These are phyloP conservation scores for Cryphonectria nitschkei DNA, from an alignment of 2,329 filamentous ascomycete genomes.

Conservation along the genomic window DNA sequence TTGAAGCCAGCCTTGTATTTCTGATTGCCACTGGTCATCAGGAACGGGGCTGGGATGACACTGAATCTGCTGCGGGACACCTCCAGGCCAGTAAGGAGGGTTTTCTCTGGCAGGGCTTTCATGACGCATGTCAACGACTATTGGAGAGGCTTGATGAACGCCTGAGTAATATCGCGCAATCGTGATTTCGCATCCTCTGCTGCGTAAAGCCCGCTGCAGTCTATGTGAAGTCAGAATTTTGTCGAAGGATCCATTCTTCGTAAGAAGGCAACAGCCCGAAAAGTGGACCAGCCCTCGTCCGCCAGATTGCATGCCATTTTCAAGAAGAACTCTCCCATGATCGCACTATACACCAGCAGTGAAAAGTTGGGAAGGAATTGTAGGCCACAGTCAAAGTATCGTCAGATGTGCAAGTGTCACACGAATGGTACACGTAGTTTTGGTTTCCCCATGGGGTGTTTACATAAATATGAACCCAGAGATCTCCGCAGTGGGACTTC, in stretches of 20 bases:
- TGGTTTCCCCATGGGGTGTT: neutral
- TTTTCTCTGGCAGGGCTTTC: neutral
- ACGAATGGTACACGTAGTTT: neutral
- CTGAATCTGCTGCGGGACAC: conserved; percentile 5
- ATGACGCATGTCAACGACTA: neutral
- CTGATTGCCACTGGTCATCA: neutral
- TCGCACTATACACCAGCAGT: neutral
- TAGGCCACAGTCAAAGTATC: neutral
- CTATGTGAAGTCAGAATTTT: neutral
- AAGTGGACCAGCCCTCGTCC: neutral
- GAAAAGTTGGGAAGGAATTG: neutral
- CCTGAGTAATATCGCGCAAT: too few relatives aligned
- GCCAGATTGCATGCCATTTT: neutral
- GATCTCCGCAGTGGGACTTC: conserved; percentile 14
- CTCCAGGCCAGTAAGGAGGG: conserved; percentile 16
- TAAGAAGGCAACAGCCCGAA: neutral
- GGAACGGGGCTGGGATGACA: conserved; percentile 1
- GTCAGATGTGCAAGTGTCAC: neutral
- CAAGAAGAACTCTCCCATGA: neutral
- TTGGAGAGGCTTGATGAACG: neutral
- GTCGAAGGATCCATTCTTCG: neutral
- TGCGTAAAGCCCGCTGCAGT: neutral
- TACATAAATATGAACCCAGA: neutral
- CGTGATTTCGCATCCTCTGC: neutral
- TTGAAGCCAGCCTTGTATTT: neutral